A percentile compares a stretch with the other conserved stretches of the same genome.
These are phyloP conservation scores for Mucor sp. DNA, from an alignment of 371 early-diverging fungal species.

Conservation along the genomic window DNA sequence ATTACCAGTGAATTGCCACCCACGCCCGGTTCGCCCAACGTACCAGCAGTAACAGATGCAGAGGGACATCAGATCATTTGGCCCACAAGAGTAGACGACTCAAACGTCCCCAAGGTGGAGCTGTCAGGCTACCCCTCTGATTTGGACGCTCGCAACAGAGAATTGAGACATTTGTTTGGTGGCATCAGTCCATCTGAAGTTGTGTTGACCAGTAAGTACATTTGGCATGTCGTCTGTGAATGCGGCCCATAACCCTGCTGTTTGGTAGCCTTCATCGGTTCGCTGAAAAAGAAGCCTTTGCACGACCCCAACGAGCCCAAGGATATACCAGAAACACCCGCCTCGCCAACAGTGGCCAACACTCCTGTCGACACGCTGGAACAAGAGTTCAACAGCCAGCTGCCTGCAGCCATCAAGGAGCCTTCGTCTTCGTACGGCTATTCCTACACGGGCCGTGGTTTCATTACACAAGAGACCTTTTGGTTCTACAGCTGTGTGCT, in stretches of 20 bases:
- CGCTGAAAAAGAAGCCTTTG: slow-evolving; percentile 40
- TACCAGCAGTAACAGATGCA: slow-evolving; percentile 18
- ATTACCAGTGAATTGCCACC: slow-evolving; percentile 9
- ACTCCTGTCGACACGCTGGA: slow-evolving; percentile 27
- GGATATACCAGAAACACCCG: slow-evolving; percentile 19
- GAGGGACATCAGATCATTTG: slow-evolving; percentile 47
- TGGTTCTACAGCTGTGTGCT: slow-evolving; percentile 53
- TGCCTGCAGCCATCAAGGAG: slow-evolving; percentile 24
- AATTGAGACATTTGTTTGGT: slow-evolving; percentile 43
- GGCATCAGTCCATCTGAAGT: slow-evolving; percentile 43
- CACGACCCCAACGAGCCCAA: slow-evolving; percentile 1
- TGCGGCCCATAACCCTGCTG: not conserved
- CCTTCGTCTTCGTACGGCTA: slow-evolving; percentile 40
- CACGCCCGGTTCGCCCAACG: slow-evolving; percentile 18
- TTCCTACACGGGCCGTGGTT: slow-evolving; percentile 46
- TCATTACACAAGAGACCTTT: slow-evolving; percentile 48
- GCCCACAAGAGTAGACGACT: slow-evolving; percentile 39
- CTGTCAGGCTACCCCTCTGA: slow-evolving; percentile 32
- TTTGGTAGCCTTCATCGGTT: slow-evolving; percentile 39
- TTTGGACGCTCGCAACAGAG: slow-evolving; percentile 39
- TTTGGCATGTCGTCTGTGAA: not conserved
- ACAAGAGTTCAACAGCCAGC: slow-evolving; percentile 37
- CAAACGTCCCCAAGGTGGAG: slow-evolving; percentile 29
- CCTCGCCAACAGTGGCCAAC: slow-evolving; percentile 15
- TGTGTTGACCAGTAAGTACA: slow-evolving; percentile 38